phyloP scores from a whole-genome alignment of 2,329 filamentous ascomycete species.

The Colletotrichum incanum region DNA sequence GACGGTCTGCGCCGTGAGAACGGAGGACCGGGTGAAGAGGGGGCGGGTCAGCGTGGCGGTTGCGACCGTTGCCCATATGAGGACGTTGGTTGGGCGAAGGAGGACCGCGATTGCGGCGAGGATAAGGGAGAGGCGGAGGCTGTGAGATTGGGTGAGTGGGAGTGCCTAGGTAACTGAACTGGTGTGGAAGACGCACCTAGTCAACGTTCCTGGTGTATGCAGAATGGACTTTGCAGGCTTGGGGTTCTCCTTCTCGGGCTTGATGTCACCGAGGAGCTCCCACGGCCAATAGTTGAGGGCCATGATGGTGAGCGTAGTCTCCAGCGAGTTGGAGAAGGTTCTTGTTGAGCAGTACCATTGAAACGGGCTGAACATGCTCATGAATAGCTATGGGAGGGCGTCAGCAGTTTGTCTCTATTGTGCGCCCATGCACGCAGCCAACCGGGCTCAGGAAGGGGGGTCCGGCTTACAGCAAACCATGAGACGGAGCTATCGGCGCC shows the following conservation, averaged over 20 bases:
- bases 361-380: conserved; percentile 87
- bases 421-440: not conserved
- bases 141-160: conserved; percentile 45
- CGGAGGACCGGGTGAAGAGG: conserved; percentile 55
- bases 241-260: conserved; percentile 58
- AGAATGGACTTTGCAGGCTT: conserved; percentile 51
- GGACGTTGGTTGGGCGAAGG: conserved; percentile 88
- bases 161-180: not conserved
- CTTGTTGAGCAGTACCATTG: conserved; percentile 96
- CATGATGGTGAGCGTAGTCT: conserved; percentile 87
- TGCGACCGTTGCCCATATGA: conserved; percentile 85
- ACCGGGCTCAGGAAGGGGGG: conserved; percentile 34
- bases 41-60: conserved; percentile 60
- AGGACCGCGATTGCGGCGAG: conserved; percentile 88
- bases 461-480: conserved; percentile 76
- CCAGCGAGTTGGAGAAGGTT: conserved; percentile 94
- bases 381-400: conserved; percentile 69
- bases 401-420: not conserved
- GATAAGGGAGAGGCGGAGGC: conserved; percentile 73
- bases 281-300: conserved; percentile 92
- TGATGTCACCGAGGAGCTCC: conserved; percentile 71
- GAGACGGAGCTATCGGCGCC: conserved; percentile 75
- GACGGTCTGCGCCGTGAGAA: conserved; percentile 61
- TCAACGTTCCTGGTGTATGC: conserved; percentile 50
- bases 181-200: conserved; percentile 29